Evolutionary conservation across 2,329 filamentous ascomycete genomes (phyloP), one percentile per base, ranked within the genome.

Genomic region (Alternaria tenuissima): DNA sequence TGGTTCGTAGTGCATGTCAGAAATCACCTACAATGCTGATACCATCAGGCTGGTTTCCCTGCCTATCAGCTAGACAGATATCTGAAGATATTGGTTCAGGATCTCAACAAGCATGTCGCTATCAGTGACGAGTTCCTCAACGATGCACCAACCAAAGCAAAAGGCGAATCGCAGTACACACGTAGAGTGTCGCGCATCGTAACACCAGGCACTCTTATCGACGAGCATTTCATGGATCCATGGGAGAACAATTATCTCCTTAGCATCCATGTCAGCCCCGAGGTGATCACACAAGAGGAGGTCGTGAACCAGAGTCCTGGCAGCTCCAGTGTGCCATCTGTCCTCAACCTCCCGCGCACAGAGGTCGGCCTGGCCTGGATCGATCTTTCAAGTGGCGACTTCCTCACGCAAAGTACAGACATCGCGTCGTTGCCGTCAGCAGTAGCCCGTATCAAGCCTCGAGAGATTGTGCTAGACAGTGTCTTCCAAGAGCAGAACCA

Each of bases 181-280:
- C 90, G 95, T 26, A 89, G 85, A 68, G 93, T 99, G 14, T 87
- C 92, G 18, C 89, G 95, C 58, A 90, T 99, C 68, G 88, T 99
- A 73, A 98, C 95, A 0, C 93, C 95, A 1, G 95, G 95, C 20
- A 99, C 95, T 1, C 83, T 99, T 55, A 97, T 99, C 67, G 95
- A 99, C 78, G 95, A 99, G 80, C 94, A 93, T 70, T 99, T 98
- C 78, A 93, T 99, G 84, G 92, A 98, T 75, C 92, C 93, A 1
- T 94, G 91, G 75, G 89, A 92, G 71, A 97, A 95, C 79, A 98
- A 97, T 76, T 99, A 94, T 77, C 85, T 98, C 34, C 86, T 98
- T 76, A 90, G 92, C 38, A 86, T 98, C 48, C 87, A 96, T 73
- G 76, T 91, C 28, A 79, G 84, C 16, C 69, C 73, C n/a, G 57